These are phyloP conservation scores for Cryphonectria radicalis DNA, from an alignment of 2,329 filamentous ascomycete species.

Conservation along the genomic window DNA sequence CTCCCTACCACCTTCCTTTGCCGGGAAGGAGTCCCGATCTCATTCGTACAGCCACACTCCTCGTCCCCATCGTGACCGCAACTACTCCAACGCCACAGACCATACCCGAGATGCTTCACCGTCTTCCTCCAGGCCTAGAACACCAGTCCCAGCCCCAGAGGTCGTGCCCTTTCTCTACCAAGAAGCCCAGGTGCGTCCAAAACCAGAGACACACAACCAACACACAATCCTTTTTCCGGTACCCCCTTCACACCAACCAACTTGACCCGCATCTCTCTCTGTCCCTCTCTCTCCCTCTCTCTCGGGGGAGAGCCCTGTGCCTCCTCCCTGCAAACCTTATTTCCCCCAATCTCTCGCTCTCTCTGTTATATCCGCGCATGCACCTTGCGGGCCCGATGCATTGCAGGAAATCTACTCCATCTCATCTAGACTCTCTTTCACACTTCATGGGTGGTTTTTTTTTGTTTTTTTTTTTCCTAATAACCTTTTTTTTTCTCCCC, in stretches of 20 bases:
- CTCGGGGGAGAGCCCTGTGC: constrained; percentile 21
- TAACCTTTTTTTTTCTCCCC: constrained; percentile 10
- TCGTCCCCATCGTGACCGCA: constrained; percentile 70
- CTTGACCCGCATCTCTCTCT: constrained; percentile 33
- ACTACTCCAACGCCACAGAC: constrained; percentile 78
- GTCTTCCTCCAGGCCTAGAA: constrained; percentile 75
- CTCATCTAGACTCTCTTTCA: constrained; percentile 8
- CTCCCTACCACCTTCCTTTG: constrained; percentile 57
- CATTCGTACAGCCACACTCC: constrained; percentile 63
- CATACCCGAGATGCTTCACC: constrained; percentile 77
- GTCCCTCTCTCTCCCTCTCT: neutral
- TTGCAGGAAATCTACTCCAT: constrained; percentile 32
- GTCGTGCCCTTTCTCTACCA: constrained; percentile 98
- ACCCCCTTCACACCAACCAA: constrained; percentile 21
- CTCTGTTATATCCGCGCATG: constrained; percentile 26
- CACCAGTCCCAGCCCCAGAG: constrained; percentile 86
- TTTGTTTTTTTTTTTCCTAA: constrained; percentile 6
- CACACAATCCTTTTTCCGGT: constrained; percentile 23
- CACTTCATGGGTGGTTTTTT: neutral
- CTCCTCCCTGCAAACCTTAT: constrained; percentile 32
- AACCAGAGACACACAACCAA: neutral
- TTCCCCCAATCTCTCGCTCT: constrained; percentile 22
- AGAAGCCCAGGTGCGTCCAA: constrained; percentile 70
- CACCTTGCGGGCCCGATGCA: constrained; percentile 19
- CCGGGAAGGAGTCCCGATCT: constrained; percentile 64